phyloP scores from a whole-genome alignment of 441 rosid genomes.

The Populus hybrid region DNA sequence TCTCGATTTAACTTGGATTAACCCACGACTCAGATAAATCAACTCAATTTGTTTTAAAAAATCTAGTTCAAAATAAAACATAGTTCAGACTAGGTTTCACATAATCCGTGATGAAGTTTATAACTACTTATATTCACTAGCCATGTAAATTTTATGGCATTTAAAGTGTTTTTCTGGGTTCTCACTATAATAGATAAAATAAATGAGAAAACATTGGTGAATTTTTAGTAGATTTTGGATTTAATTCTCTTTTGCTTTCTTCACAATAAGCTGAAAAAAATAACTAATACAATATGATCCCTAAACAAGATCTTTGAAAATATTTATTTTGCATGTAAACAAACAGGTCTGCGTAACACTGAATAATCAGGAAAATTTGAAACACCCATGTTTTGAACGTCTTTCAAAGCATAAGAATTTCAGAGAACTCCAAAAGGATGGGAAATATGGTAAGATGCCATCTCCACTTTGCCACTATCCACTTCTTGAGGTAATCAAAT shows the following conservation, averaged over 20 bases:
- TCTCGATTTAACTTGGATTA: too few species aligned
- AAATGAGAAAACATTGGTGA: not conserved
- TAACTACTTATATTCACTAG: too few species aligned
- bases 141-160: too few species aligned
- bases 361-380: not conserved
- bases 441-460: not conserved
- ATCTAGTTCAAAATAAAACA: too few species aligned
- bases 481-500: not conserved
- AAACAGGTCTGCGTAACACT: not conserved
- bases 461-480: not conserved
- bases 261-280: too few species aligned
- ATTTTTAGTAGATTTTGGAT: not conserved
- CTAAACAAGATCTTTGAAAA: not conserved
- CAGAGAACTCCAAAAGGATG: not conserved
- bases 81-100: not conserved
- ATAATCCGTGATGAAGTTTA: accelerated
- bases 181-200: too few species aligned
- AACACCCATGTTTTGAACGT: not conserved
- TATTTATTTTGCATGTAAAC: not conserved
- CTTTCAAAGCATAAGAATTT: not conserved
- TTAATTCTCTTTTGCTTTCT: too few species aligned
- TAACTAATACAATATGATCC: not conserved
- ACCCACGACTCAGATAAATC: too few species aligned
- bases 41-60: not conserved
- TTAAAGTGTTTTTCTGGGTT: not conserved